Evolutionary conservation across 2,329 filamentous ascomycete genomes (phyloP).

Genomic region (Clonostachys rosea): DNA sequence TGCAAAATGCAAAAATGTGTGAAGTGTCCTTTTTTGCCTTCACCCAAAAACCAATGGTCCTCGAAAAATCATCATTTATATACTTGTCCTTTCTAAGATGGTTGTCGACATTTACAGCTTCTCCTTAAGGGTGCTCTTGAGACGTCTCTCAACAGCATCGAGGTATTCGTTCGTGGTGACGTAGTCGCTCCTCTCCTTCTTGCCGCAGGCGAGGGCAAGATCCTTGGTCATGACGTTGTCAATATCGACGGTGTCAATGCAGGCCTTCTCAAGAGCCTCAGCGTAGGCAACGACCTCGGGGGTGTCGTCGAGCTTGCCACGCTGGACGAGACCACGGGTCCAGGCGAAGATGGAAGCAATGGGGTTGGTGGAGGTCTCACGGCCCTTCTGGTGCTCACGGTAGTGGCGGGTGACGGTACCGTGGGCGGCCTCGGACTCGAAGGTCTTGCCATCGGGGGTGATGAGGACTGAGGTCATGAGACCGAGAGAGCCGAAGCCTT

Average conservation of each 20-base stretch:
- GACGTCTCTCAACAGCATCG: slow-evolving; percentile 82
- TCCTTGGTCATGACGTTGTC: slow-evolving; percentile 99
- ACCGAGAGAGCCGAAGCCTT: slow-evolving; percentile 95
- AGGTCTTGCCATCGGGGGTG: slow-evolving; percentile 94
- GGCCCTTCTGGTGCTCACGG: slow-evolving; percentile 97
- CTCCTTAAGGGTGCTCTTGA: slow-evolving; percentile 76
- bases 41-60: too few relatives aligned
- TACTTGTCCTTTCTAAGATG: not conserved
- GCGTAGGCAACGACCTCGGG: slow-evolving; percentile 89
- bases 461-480: slow-evolving; percentile 98
- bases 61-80: too few relatives aligned
- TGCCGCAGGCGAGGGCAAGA: slow-evolving; percentile 88
- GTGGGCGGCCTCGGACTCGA: slow-evolving; percentile 96
- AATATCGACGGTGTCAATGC: slow-evolving; percentile 87
- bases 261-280: slow-evolving; percentile 86
- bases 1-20: too few relatives aligned
- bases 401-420: slow-evolving; percentile 98
- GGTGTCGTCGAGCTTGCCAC: slow-evolving; percentile 88
- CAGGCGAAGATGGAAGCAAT: slow-evolving; percentile 99
- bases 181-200: slow-evolving; percentile 77
- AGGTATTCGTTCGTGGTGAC: slow-evolving; percentile 92
- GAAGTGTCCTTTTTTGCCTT: too few relatives aligned
- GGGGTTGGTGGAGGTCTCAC: slow-evolving; percentile 95
- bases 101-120: slow-evolving; percentile 54
- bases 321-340: slow-evolving; percentile 91